Base-by-base conservation (phyloP, 1,284 basidiomycete species). In the Flammula alnicola region DNA sequence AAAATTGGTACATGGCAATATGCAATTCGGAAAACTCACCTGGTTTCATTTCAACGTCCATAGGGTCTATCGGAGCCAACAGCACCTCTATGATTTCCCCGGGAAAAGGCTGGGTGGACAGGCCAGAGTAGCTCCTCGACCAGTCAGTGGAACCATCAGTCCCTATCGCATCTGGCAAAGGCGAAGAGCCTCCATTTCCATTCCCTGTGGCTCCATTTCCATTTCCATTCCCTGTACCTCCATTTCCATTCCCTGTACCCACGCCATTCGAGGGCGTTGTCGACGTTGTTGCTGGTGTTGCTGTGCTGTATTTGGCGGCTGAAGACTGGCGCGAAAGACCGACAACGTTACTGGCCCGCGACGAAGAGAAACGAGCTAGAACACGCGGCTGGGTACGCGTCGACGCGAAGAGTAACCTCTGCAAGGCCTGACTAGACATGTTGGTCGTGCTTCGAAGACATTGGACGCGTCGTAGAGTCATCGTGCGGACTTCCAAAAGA, bases 41-140 rank as follows among this genome's bases (percentile, higher is more conserved):
- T 51, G 95, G 95, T 67, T 98, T 98, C 44, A 97, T 88, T 72
- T 98, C 95, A 19, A 98, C 81, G 65, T 98, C 94, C 40, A 77
- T 55, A 7, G 86, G 79, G 42, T 91, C 82, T 17, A 98, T 63
- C 3, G 93, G 89, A 6, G 86, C 81, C 62, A 91, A 75, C 20
- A 98, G 71, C 1, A 91, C 68, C 1, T 92, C 83, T 0, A 89
- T 78, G 41, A 83, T 78, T 50, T 97, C 90, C 56, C 80, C 83
- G 3, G 84, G 65, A 68, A 98, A 98, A 1, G 95, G 87, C 63
- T 86, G 75, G 3, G 77, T 71, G 6, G 90, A 91, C 32, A 98
- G 73, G 0, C 96, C 96, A 49, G 83, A 75, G 66, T 95, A 98
- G 61, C 86, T 91, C 58, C 82, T 89, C 1, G 88, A 90, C 96